These are phyloP conservation scores for Geotrichum candidum DNA, from an alignment of 1,139 yeast genomes.

Conservation along the genomic window DNA sequence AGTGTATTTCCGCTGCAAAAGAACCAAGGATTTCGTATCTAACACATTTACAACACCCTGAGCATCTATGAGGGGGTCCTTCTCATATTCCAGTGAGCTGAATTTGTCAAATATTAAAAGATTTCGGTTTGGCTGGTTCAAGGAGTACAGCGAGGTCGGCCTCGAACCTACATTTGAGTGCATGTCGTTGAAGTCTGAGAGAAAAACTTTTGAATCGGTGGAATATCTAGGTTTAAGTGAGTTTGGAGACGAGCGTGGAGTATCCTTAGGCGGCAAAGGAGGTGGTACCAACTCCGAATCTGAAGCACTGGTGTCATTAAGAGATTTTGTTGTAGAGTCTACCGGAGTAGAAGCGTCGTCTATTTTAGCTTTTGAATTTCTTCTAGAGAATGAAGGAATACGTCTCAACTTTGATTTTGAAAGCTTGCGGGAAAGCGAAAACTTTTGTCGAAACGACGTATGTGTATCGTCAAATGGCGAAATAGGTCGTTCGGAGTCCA, in stretches of 20 bases:
- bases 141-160: conserved; percentile 14
- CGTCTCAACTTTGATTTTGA: conserved; percentile 15
- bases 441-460: conserved; percentile 18
- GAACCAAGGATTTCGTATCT: conserved; percentile 27
- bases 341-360: background rate
- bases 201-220: conserved; percentile 1
- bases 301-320: background rate
- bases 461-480: conserved; percentile 12
- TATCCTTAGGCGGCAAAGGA: conserved; percentile 10
- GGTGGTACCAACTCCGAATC: conserved; percentile 5
- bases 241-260: background rate
- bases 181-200: conserved; percentile 7
- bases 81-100: conserved; percentile 31
- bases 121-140: conserved; percentile 11
- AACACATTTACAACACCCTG: conserved; percentile 31
- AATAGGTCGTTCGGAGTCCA: conserved; percentile 1
- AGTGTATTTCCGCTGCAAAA: conserved; percentile 30
- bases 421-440: conserved; percentile 20
- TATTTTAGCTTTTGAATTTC: background rate
- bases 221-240: background rate
- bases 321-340: background rate
- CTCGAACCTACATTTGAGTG: conserved; percentile 14
- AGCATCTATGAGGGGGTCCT: conserved; percentile 32
- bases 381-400: conserved; percentile 14
- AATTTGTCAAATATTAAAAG: conserved; percentile 25